Percentiles rank a stretch among this genome's conserved stretches.
Conservation (phyloP, 208 protist species). For the Trypanosoma brucei region DNA sequence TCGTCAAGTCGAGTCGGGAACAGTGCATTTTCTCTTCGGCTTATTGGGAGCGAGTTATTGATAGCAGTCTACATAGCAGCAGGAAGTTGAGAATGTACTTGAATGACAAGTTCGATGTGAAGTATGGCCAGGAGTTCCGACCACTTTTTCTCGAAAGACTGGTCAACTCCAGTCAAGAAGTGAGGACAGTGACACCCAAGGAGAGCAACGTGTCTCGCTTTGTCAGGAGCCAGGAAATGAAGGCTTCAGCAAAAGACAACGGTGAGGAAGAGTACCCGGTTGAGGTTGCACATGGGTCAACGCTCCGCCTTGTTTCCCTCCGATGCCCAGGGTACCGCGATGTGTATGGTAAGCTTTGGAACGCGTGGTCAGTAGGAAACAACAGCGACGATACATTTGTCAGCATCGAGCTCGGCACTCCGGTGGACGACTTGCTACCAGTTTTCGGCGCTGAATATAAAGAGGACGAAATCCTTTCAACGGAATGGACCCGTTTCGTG, state of each 20-base stretch:
- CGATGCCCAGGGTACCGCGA: conserved; percentile 49
- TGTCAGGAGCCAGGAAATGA: not conserved
- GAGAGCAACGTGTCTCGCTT: not conserved
- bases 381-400: conserved; percentile 9
- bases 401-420: not conserved
- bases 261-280: conserved; percentile 19
- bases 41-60: conserved; percentile 41
- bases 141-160: conserved; percentile 44
- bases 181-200: not conserved
- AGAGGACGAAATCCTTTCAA: conserved; percentile 13
- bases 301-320: conserved; percentile 36
- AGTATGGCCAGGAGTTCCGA: conserved; percentile 40
- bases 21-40: conserved; percentile 10
- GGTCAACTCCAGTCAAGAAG: conserved; percentile 1
- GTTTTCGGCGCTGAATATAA: conserved; percentile 27
- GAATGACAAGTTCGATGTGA: conserved; percentile 64
- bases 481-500: conserved; percentile 26
- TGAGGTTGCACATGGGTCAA: conserved; percentile 37
- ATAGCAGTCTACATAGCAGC: conserved; percentile 35
- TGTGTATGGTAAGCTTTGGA: conserved; percentile 23
- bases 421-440: conserved; percentile 20
- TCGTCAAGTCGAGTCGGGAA: conserved; percentile 5
- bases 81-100: conserved; percentile 65
- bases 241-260: not conserved
- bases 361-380: conserved; percentile 29